Conservation (phyloP, 148 eudicot genomes). For the Drosera capensis region DNA sequence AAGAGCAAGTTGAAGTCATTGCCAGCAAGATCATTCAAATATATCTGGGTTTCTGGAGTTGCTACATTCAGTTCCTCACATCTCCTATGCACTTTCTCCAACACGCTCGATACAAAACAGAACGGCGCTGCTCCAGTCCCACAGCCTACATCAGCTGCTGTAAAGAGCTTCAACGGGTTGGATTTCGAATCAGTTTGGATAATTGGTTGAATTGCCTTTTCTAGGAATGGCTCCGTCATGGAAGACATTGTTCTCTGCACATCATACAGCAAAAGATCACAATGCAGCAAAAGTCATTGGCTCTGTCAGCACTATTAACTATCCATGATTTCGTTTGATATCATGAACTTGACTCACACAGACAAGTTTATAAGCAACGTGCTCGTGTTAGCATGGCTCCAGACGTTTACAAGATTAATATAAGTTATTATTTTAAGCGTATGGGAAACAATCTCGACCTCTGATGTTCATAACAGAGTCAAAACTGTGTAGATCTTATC, state of each 20-base stretch:
- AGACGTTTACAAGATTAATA: no score
- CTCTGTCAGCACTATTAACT: neutral
- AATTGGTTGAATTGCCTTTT: conserved; percentile 8
- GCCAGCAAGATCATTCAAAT: conserved; percentile 29
- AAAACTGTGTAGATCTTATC: no score
- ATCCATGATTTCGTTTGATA: no score
- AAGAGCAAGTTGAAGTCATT: conserved; percentile 33
- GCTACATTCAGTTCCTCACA: conserved; percentile 10
- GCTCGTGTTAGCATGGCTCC: no score
- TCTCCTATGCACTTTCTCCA: conserved; percentile 3
- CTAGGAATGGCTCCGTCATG: conserved; percentile 6
- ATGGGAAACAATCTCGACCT: no score
- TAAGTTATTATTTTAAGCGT: no score
- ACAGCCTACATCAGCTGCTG: neutral
- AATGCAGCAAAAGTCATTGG: neutral
- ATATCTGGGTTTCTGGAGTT: conserved; percentile 7
- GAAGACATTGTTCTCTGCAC: conserved; percentile 6
- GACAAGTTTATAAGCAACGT: no score
- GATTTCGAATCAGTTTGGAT: neutral
- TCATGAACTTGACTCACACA: no score
- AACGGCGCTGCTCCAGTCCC: neutral
- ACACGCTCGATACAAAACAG: neutral
- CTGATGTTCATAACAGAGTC: no score
- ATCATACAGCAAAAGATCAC: neutral
- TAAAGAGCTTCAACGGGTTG: neutral